Conservation (phyloP, 2,329 filamentous ascomycete genomes). For the Dendrostoma leiphaemia region DNA sequence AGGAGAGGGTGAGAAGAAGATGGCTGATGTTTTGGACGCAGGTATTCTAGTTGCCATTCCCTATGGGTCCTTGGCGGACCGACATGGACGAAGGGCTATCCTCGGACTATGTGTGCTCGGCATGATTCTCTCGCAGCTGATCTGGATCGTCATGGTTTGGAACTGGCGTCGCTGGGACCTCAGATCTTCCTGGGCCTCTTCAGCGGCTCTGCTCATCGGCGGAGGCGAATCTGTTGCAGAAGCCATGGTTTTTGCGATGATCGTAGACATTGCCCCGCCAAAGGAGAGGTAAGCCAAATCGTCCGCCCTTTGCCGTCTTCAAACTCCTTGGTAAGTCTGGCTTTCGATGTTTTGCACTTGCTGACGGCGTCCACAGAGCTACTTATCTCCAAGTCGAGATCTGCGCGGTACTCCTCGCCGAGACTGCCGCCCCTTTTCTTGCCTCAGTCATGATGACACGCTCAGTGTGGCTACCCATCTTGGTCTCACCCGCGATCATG, state of each 20-base stretch:
- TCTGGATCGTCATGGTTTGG: constrained; percentile 2
- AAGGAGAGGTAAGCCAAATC: not conserved
- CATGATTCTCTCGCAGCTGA: constrained; percentile 7
- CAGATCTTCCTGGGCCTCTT: constrained; percentile 1
- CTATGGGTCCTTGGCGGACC: constrained; percentile 1
- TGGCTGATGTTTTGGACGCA: not conserved
- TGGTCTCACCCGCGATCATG: constrained; percentile 11
- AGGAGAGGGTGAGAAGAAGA: not conserved
- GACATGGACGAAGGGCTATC: not conserved
- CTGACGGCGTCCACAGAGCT: not conserved
- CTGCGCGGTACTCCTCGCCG: constrained; percentile 10
- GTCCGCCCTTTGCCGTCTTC: not conserved
- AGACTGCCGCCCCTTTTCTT: constrained; percentile 6
- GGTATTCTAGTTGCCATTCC: constrained; percentile 7
- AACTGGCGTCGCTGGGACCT: not conserved
- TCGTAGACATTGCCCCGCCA: constrained; percentile 1
- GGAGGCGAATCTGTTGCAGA: constrained; percentile 8
- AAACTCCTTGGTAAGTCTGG: not conserved
- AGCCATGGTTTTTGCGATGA: constrained; percentile 12
- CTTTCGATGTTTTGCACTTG: not conserved
- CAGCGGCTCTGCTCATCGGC: not conserved
- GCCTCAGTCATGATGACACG: constrained; percentile 13
- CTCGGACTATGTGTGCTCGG: constrained; percentile 4
- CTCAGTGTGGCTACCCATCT: constrained; percentile 10
- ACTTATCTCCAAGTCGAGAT: constrained; percentile 8